Conservation (phyloP, 116 monocot species). For the Phalaenopsis hybrid region DNA sequence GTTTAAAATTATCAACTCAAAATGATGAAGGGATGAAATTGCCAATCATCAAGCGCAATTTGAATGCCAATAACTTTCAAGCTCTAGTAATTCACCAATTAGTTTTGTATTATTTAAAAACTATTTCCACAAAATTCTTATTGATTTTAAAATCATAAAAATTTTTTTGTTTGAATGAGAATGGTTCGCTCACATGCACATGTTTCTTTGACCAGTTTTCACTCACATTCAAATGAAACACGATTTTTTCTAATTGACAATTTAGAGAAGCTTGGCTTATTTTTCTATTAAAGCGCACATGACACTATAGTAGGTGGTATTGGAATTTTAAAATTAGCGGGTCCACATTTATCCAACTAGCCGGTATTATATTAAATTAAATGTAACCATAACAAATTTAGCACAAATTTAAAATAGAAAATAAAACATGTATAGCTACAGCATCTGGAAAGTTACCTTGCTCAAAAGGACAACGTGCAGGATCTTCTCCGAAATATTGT, state of each 20-base stretch:
- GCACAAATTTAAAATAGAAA: conserved; percentile 5
- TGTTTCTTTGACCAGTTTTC: not conserved
- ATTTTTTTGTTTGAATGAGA: too few relatives aligned
- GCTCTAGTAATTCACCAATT: too few relatives aligned
- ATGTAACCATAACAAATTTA: not conserved
- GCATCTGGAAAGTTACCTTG: conserved; percentile 40
- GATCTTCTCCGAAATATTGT: conserved; percentile 97
- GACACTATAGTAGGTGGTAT: not conserved
- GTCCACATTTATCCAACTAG: not conserved
- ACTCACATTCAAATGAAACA: not conserved
- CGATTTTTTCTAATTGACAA: not conserved
- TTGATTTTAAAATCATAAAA: too few relatives aligned
- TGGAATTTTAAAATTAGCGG: not conserved
- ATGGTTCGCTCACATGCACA: too few relatives aligned
- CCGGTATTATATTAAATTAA: not conserved
- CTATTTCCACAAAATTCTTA: too few relatives aligned
- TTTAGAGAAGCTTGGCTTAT: not conserved
- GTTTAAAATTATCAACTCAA: too few relatives aligned
- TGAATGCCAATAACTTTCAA: too few relatives aligned
- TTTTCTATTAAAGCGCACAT: not conserved
- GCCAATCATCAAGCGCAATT: too few relatives aligned
- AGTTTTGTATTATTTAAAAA: too few relatives aligned
- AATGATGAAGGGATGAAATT: too few relatives aligned
- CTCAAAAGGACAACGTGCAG: conserved; percentile 92
- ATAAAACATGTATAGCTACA: not conserved